Evolutionary conservation across 768 basidiomycete species (phyloP).

Genomic region (Suillus discolor): DNA sequence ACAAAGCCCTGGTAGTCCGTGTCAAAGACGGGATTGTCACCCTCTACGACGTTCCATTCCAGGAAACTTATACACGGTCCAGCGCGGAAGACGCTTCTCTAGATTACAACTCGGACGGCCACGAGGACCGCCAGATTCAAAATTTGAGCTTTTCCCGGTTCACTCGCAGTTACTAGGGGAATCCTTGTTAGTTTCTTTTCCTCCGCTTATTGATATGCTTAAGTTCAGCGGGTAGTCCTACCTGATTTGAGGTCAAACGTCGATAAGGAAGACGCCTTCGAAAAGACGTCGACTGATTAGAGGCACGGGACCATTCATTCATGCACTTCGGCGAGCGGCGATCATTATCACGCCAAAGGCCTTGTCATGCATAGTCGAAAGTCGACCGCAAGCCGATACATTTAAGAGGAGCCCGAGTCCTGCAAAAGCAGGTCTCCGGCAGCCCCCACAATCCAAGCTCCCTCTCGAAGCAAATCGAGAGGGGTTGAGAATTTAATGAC

Average conservation of each 20-base stretch:
- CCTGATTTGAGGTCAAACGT: slow-evolving; percentile 75
- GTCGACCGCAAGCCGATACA: slow-evolving; percentile 23
- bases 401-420: slow-evolving; percentile 1
- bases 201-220: slow-evolving; percentile 90
- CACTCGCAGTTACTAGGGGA: slow-evolving; percentile 88
- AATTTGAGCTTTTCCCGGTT: slow-evolving; percentile 86
- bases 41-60: slow-evolving; percentile 81
- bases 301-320: not conserved
- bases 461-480: slow-evolving; percentile 5
- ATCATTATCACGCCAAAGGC: slow-evolving; percentile 54
- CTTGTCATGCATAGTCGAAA: not conserved
- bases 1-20: slow-evolving; percentile 63
- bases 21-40: slow-evolving; percentile 70
- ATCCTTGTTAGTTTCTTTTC: slow-evolving; percentile 92
- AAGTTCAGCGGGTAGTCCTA: slow-evolving; percentile 85
- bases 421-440: slow-evolving; percentile 28
- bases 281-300: not conserved
- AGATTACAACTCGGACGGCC: slow-evolving; percentile 76
- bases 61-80: slow-evolving; percentile 78
- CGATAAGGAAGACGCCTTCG: not conserved
- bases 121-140: slow-evolving; percentile 66
- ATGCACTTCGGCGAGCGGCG: slow-evolving; percentile 28
- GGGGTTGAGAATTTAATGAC: too few relatives aligned
- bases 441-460: slow-evolving; percentile 45
- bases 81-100: slow-evolving; percentile 73